phyloP scores from a whole-genome alignment of 306 rosid genomes.

The Nissolia schottii region DNA sequence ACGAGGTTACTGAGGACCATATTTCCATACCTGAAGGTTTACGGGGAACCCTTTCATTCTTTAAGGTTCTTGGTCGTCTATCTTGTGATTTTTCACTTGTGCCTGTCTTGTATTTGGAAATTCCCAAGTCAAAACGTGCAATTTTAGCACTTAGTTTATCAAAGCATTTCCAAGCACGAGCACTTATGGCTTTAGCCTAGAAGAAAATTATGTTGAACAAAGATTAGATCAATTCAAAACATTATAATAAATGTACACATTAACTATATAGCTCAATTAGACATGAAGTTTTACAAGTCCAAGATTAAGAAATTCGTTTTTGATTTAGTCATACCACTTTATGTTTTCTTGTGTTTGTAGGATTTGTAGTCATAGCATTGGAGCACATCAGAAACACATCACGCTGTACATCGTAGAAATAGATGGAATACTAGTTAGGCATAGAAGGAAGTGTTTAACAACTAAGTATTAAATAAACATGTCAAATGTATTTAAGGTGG shows the following conservation, averaged over 20 bases:
- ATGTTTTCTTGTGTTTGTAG: not conserved
- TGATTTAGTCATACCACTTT: slow-evolving; percentile 7
- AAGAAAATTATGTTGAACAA: not conserved
- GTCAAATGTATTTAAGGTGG: not conserved
- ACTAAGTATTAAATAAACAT: not conserved
- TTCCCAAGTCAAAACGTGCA: not conserved
- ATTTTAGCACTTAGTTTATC: not conserved
- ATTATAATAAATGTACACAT: not conserved
- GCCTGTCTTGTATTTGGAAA: not conserved
- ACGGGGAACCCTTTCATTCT: not conserved
- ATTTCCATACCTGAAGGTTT: slow-evolving; percentile 11
- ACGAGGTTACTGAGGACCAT: not conserved
- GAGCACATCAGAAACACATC: slow-evolving; percentile 12
- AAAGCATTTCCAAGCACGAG: not conserved
- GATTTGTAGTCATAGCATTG: slow-evolving; percentile 2
- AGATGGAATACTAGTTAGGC: not conserved
- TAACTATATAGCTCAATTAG: not conserved
- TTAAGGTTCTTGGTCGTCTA: not conserved
- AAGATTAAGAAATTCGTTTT: not conserved
- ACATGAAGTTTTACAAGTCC: not conserved
- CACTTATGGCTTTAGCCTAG: not conserved
- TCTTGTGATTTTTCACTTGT: not conserved
- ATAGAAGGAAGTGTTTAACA: not conserved
- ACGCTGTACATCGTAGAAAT: slow-evolving; percentile 5
- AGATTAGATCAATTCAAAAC: not conserved